phyloP scores from a whole-genome alignment of 805 yeast genomes.

The Phaffomyces antillensis region DNA sequence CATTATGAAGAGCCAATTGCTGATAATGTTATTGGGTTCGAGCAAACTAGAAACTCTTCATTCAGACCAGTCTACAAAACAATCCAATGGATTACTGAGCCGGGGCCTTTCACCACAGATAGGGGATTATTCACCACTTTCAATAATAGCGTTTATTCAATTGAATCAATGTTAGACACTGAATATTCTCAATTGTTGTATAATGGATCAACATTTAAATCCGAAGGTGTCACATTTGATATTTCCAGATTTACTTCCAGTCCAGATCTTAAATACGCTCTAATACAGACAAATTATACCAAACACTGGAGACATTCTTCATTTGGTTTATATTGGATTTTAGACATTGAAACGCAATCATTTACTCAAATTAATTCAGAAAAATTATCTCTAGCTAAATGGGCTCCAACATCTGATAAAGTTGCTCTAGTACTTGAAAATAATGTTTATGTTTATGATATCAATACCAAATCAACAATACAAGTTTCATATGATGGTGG shows the following conservation, averaged over 20 bases:
- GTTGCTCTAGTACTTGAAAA: conserved; percentile 64
- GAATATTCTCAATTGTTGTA: conserved; percentile 39
- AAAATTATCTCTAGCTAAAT: conserved; percentile 43
- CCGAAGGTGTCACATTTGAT: conserved; percentile 31
- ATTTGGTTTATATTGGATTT: conserved; percentile 36
- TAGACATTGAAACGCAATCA: conserved; percentile 24
- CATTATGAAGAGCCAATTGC: too few relatives aligned
- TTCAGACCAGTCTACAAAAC: conserved; percentile 46
- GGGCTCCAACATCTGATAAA: conserved; percentile 67
- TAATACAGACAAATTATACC: conserved; percentile 53
- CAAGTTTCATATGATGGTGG: conserved; percentile 66
- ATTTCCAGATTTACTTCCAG: conserved; percentile 56
- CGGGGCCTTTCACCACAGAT: conserved; percentile 43
- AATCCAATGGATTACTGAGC: conserved; percentile 63
- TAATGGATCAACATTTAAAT: conserved; percentile 40
- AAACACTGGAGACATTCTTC: conserved; percentile 53
- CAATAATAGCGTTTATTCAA: conserved; percentile 40
- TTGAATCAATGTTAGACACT: conserved; percentile 43
- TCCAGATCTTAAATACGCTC: conserved; percentile 53
- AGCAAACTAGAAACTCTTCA: conserved; percentile 44
- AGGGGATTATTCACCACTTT: conserved; percentile 60
- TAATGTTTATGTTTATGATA: conserved; percentile 55
- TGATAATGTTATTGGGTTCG: conserved; percentile 24
- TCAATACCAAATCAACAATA: conserved; percentile 21
- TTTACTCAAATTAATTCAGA: conserved; percentile 24